Conservation (phyloP, 345 rosid genomes). For the Arabidopsis arenosa region DNA sequence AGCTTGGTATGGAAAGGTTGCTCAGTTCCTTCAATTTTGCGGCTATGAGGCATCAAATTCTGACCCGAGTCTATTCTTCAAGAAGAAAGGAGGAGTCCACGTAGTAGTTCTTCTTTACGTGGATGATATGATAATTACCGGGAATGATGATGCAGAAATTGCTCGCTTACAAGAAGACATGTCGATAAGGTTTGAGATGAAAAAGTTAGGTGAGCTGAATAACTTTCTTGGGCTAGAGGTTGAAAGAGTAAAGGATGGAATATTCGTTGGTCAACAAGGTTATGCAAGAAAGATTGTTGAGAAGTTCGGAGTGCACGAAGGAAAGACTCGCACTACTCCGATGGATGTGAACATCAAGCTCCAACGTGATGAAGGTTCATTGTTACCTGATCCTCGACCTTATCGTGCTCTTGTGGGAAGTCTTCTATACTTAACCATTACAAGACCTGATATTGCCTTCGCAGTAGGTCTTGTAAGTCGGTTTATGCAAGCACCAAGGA, state of each 20-base stretch:
- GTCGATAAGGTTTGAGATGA: constrained; percentile 19
- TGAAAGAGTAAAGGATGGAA: constrained; percentile 7
- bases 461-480: constrained; percentile 4
- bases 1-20: no score
- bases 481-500: constrained; percentile 26
- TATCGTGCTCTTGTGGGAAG: background rate
- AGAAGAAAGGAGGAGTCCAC: constrained; percentile 18
- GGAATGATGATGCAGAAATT: constrained; percentile 10
- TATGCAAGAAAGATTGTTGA: background rate
- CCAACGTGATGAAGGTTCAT: no score
- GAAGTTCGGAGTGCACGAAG: no score
- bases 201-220: constrained; percentile 21
- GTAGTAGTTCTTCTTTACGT: background rate
- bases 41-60: no score
- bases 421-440: constrained; percentile 21
- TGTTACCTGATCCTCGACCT: background rate
- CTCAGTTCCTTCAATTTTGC: no score
- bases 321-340: no score
- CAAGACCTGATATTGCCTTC: constrained; percentile 13
- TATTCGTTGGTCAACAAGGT: constrained; percentile 21
- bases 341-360: no score
- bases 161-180: constrained; percentile 13
- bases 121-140: background rate
- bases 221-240: constrained; percentile 22
- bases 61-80: background rate